Percentiles rank a stretch among this genome's conserved stretches.
Conservation (phyloP, 1,139 yeast genomes). For the Blastobotrys persicus region DNA sequence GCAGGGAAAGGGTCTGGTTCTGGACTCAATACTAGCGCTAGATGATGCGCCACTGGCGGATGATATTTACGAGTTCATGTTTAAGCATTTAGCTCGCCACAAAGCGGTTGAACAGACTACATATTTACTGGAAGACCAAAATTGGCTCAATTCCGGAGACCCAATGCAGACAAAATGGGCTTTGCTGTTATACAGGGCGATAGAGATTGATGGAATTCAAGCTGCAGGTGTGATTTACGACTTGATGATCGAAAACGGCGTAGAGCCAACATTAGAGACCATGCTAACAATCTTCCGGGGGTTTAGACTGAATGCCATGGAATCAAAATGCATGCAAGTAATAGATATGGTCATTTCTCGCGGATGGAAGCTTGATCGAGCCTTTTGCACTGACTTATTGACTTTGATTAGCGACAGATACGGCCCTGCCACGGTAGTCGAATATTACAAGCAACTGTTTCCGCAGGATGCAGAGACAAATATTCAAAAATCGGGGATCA, state of each 20-base stretch:
- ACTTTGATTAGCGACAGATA: conserved; percentile 24
- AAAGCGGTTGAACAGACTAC: conserved; percentile 17
- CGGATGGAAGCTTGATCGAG: conserved; percentile 17
- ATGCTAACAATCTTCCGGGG: conserved; percentile 27
- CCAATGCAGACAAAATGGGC: conserved; percentile 12
- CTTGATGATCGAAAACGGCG: conserved; percentile 23
- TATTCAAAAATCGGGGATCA: not conserved
- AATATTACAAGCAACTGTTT: conserved; percentile 22
- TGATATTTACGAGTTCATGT: conserved; percentile 20
- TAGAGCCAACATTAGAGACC: conserved; percentile 8
- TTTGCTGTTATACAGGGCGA: conserved; percentile 23
- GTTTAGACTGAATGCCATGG: conserved; percentile 27
- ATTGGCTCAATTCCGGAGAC: conserved; percentile 9
- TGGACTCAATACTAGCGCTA: conserved; percentile 25
- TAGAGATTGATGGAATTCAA: conserved; percentile 28
- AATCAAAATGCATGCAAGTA: conserved; percentile 28
- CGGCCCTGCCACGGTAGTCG: conserved; percentile 22
- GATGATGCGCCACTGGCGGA: conserved; percentile 15
- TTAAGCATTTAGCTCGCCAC: conserved; percentile 18
- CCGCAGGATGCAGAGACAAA: conserved; percentile 4
- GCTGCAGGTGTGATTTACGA: conserved; percentile 27
- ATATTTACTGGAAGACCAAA: conserved; percentile 24
- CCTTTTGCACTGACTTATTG: conserved; percentile 25
- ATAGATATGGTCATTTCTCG: conserved; percentile 19
- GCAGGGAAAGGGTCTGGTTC: conserved; percentile 22